Evolutionary conservation across 306 rosid species (phyloP), one percentile per base, ranked within the genome.

Genomic region (Alnus rubra): DNA sequence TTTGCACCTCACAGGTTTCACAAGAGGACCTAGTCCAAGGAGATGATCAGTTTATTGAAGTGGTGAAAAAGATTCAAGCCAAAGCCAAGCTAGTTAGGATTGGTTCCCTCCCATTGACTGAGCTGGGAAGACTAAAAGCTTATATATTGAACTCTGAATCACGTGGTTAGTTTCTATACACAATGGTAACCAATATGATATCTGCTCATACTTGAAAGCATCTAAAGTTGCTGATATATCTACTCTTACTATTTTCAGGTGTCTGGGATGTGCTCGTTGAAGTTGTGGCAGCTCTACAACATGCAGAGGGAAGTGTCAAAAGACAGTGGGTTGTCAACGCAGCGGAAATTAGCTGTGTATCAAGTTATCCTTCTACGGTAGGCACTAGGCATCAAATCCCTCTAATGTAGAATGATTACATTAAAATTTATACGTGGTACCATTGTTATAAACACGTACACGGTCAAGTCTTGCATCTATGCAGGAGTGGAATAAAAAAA

Each of bases 251-350:
- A 81, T 83, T 86, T 76, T 76, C 86, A 95, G 98, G 92, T 79
- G 71, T 77, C 35, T 95, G 98, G 98, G 89, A 87, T 75, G 75
- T 88, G 76, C 97, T 95, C 47, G 39, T 80, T 76, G 98, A 92
- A 77, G 94, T 95, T 75, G 98, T 83, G 55, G 92, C 86, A 52
- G 96, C 92, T 84, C 82, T 95, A 84, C 88, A 91, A 74, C 85
- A 84, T 54, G 96, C 90, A 58, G 98, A 95, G 85, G 91, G 86
- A 81, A 88, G 87, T 78, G 73, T 90, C 81, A 90, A 82, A 81
- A 86, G 89, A 79, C 96, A 84, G 85, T 95, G 98, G 98, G 89
- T 92, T 74, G 81, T 88, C 81, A 97, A 91, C 77, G 91, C 94
- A 35, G 86, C 87, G n/a, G 98, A 91, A 88, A 87, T 88, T 84